Conservation (phyloP, 192 early-diverging fungal genomes). For the Coemansia sp. region DNA sequence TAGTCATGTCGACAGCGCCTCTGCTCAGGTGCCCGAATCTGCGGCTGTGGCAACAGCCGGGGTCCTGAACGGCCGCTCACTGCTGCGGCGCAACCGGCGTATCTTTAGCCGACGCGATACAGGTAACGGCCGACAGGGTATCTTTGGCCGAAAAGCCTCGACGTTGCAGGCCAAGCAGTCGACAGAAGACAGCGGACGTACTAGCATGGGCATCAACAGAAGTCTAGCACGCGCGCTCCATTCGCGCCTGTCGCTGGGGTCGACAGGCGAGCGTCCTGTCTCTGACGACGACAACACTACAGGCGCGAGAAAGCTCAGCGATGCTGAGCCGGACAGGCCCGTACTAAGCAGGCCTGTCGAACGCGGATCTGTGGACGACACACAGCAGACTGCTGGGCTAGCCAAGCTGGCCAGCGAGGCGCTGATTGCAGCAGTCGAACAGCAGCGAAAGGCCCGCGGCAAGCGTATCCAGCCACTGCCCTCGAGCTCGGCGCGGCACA, state of each 20-base stretch:
- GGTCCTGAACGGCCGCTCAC: conserved; percentile 12
- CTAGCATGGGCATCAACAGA: neutral
- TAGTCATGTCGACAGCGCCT: neutral
- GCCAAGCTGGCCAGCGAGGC: conserved; percentile 33
- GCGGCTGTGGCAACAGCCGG: neutral
- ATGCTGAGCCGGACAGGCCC: too few relatives aligned
- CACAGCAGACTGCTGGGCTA: conserved; percentile 15
- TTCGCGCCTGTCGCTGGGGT: neutral
- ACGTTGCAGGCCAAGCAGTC: neutral
- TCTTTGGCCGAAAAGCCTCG: too few relatives aligned
- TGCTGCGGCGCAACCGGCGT: conserved; percentile 36
- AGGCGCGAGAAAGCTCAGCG: too few relatives aligned
- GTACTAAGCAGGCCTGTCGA: too few relatives aligned
- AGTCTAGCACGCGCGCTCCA: neutral
- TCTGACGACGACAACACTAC: too few relatives aligned
- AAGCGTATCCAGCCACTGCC: conserved; percentile 2
- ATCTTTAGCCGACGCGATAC: conserved; percentile 19
- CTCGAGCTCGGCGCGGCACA: conserved; percentile 3
- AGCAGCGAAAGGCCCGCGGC: neutral
- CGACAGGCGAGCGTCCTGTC: neutral
- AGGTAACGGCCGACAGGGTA: too few relatives aligned
- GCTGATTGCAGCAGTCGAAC: conserved; percentile 3
- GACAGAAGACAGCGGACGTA: neutral
- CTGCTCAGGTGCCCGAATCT: neutral
- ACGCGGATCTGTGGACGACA: neutral